These are phyloP conservation scores for Histomonas meleagridis DNA, from an alignment of 208 protist genomes.

Conservation along the genomic window DNA sequence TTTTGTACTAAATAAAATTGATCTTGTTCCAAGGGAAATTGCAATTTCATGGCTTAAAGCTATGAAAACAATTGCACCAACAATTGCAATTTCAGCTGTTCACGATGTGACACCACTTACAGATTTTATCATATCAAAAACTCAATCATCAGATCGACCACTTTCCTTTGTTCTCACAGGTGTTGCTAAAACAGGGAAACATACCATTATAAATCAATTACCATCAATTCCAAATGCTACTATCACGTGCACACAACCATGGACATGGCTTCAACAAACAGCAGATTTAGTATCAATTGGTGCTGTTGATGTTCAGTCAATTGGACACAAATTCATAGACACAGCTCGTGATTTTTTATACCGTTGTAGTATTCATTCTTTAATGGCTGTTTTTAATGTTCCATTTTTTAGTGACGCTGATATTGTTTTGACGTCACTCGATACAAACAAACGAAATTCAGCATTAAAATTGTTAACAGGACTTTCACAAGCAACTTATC, in stretches of 20 bases:
- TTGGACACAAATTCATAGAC: background rate
- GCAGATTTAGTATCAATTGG: slow-evolving; percentile 6
- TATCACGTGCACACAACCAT: background rate
- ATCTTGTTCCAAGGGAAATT: background rate
- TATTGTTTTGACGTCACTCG: background rate
- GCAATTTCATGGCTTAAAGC: background rate
- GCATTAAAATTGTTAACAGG: background rate
- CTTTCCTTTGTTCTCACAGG: background rate
- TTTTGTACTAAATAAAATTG: slow-evolving; percentile 1
- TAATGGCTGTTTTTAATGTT: slow-evolving; percentile 22
- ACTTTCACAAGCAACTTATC: background rate
- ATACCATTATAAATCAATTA: background rate
- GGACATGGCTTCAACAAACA: background rate
- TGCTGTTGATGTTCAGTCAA: background rate
- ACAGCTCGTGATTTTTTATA: background rate
- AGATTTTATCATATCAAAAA: background rate
- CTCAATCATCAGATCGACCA: background rate
- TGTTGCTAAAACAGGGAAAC: background rate
- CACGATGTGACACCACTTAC: background rate
- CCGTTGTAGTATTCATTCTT: background rate
- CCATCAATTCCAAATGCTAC: background rate
- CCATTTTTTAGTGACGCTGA: background rate
- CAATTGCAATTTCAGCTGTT: background rate
- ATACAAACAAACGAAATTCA: background rate
- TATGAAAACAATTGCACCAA: background rate